These are phyloP conservation scores for Eremochloa ophiuroides DNA, from an alignment of 176 grass and related monocot species.

Conservation along the genomic window DNA sequence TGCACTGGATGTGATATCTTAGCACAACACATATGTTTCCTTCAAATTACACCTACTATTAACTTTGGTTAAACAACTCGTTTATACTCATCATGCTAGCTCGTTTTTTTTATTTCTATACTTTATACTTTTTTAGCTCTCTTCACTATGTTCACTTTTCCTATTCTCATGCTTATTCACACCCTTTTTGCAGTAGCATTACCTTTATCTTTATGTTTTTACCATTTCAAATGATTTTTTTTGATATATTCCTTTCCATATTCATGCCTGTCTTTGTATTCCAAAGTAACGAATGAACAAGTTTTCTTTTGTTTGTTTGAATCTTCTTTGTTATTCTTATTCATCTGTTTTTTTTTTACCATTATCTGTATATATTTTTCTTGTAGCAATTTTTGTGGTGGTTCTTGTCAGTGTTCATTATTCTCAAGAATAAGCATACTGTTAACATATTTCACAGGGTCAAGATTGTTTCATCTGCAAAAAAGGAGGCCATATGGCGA, in stretches of 20 bases:
- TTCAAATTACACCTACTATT: neutral
- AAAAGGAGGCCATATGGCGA: constrained; percentile 81
- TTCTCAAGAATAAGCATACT: constrained; percentile 6
- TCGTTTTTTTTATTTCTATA: constrained; percentile 4
- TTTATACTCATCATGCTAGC: neutral
- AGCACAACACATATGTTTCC: neutral
- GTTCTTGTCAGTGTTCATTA: neutral
- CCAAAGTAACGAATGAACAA: neutral
- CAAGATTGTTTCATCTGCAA: constrained; percentile 94
- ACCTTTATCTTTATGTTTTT: neutral
- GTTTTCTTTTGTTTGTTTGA: neutral
- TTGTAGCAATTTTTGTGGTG: neutral
- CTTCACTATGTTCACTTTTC: neutral
- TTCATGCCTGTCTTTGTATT: neutral
- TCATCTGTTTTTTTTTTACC: neutral
- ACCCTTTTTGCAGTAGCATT: neutral
- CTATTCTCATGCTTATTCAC: neutral
- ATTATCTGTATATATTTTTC: neutral
- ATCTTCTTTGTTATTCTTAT: neutral
- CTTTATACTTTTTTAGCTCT: neutral
- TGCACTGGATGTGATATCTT: neutral
- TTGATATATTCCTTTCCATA: neutral
- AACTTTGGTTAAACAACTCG: neutral
- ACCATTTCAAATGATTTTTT: neutral
- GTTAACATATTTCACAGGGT: constrained; percentile 44